Base-by-base conservation (phyloP, 2,329 filamentous ascomycete genomes). In the Amylocarpus encephaloides region DNA sequence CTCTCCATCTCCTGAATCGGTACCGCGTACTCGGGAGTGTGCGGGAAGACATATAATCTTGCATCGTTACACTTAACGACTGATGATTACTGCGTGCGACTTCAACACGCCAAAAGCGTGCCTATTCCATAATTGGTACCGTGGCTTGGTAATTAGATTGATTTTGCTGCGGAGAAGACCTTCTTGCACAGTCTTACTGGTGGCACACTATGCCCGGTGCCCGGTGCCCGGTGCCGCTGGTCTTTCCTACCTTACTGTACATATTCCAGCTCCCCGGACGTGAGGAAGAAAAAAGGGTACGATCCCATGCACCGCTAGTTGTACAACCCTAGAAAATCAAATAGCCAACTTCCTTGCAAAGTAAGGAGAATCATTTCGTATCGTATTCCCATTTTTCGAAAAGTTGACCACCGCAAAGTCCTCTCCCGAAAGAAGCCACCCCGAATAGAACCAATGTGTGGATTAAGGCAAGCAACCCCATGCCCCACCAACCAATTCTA, bases 371-470 rank as follows among this genome's bases (percentile, higher is more conserved):
- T 40, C 13, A 39, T 18, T 32, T 15, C 10, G 33, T 13, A 16
- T 19, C 43, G 7, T 15, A 39, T 9, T 40, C 39, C 46, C 38
- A 43, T 43, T 18, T 43, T 15, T 43, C 38, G n/a, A 53, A 39
- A 2, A 30, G 41, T 32, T 36, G 47, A 32, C 36, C 34, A 29
- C 32, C 40, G 49, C 56, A 56, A 29, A 57, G 22, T 5, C 60
- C 64, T 29, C 43, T 49, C 47, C 66, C 55, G 36, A 55, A 38
- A 57, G 65, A 65, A 59, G 72, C 63, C 49, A 73, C 66, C 2
- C 71, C 48, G 10, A 60, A 60, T 2, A 80, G 64, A 5, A 74
- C 60, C 0, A 69, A 46, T 5, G 75, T 48, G 67, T 83, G 80
- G 32, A 76, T 16, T 4, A 66, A 41, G 5, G 77, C 59, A 29